Evolutionary conservation across 2,329 filamentous ascomycete genomes (phyloP), one percentile per base, ranked within the genome.

Genomic region (Fusarium transvaalense): DNA sequence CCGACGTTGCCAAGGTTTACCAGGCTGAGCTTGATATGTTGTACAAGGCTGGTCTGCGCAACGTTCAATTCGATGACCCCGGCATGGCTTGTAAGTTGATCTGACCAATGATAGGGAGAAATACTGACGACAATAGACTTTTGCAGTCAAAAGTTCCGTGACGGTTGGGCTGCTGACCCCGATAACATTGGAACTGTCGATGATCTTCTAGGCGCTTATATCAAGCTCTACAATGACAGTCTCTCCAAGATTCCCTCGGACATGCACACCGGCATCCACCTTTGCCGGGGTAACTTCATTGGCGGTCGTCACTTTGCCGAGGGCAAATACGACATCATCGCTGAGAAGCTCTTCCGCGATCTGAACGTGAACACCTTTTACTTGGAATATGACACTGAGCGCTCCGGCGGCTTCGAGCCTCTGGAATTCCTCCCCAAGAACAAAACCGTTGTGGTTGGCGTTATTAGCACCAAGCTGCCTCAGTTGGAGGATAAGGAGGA

Each of bases 211-310:
- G 89, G 92, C 71, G 87, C 89, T 29, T 94, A 94, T 79, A 91
- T 94, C 77, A 83, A 85, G 64, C 87, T 92, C 69, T 94, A 94
- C 83, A 94, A 94, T 77, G 89, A 91, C 77, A 88, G 85, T 73
- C 84, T 92, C 74, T 81, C 83, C 72, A 85, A 86, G 72, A 81
- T 88, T 1, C 90, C 91, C 0, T 77, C 82, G 3, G 91, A 94
- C 75, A 87, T 94, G 83, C 91, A 93, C 78, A 85, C 92, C 4
- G 92, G 92, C 45, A 89, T 94, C 17, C 92, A 94, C 76, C 82
- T 94, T 52, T 94, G 92, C 84, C 85, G 85, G 10, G 86, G 85
- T 48, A 91, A 91, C 80, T 91, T 91, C 77, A 87, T 89, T 66
- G 86, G 87, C 56, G 87, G 86, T 21, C 84, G 88, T 29, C 87